Evolutionary conservation across 768 basidiomycete genomes (phyloP), one percentile per base, ranked within the genome.

Genomic region (Sarcomyxa edulis): DNA sequence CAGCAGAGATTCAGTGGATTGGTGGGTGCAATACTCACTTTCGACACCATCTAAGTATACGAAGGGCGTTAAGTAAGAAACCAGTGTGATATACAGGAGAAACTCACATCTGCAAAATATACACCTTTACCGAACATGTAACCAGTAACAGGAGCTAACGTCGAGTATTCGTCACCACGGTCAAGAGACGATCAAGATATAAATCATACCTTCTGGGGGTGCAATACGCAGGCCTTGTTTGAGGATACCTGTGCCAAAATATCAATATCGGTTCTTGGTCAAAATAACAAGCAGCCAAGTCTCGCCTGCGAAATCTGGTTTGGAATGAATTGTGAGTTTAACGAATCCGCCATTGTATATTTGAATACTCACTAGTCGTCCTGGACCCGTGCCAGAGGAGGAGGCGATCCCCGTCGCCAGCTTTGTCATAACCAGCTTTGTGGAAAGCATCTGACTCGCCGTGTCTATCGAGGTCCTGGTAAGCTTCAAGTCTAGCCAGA

Each of bases 111-210:
- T 4, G 78, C 77, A 39, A 81, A 77, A 53, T 81, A 79, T 24
- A 78, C 73, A 30, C 76, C 78, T 55, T 80, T 79, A 37, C 78
- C 78, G 50, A 80, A 80, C 78, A 79, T 81, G 50, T 76, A 77
- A 50, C 71, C 74, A 46, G 67, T 70, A 18, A 71, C 69, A 39
- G 71, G 72, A 6, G 73, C 74, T 71, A 39, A 12, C n/a, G 40
- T 22, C 37, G 5, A 41, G 24, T 9, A n/a, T 12, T 15, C 15
- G 19, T 22, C 22, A 39, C 7, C 8, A 23, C 10, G 22, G 29
- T 11, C 22, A 7, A 6, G 16, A 0, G 6, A 2, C 7, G 14
- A 36, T 21, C 32, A 36, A 20, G 22, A 35, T 15, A 9, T 22
- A 7, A 29, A 31, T 42, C 59, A 19, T 44, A 72, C 71, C 74